phyloP scores from a whole-genome alignment of 257 asterid genomes.

The Salvia hispanica region DNA sequence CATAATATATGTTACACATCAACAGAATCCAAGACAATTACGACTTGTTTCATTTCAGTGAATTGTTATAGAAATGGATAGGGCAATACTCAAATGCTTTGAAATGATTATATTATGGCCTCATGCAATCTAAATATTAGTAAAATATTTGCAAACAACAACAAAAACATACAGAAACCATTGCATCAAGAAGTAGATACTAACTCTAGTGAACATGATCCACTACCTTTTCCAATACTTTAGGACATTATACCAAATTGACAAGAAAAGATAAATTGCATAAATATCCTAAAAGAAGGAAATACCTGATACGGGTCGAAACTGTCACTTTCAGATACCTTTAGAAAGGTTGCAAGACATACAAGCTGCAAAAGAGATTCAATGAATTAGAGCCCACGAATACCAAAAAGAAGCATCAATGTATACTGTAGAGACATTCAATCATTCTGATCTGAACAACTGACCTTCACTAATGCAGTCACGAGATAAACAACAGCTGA shows the following conservation, averaged over 20 bases:
- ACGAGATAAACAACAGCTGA: slow-evolving; percentile 81
- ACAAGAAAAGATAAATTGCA: slow-evolving; percentile 1
- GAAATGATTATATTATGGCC: not conserved
- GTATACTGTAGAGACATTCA: not conserved
- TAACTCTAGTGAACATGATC: not conserved
- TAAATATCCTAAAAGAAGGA: not conserved
- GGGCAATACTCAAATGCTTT: not conserved
- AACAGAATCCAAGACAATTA: slow-evolving; percentile 2
- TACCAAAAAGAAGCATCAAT: not conserved
- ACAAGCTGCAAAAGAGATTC: slow-evolving; percentile 67
- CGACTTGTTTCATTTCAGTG: not conserved
- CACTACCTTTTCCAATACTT: slow-evolving; percentile 10
- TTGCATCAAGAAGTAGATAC: not conserved
- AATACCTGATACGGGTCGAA: slow-evolving; percentile 95
- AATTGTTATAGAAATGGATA: not conserved
- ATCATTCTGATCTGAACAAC: slow-evolving; percentile 18
- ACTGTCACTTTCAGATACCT: slow-evolving; percentile 85
- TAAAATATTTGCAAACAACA: not conserved
- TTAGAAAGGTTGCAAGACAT: slow-evolving; percentile 95
- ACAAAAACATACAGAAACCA: slow-evolving; percentile 5
- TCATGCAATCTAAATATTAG: slow-evolving; percentile 12
- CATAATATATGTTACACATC: not conserved
- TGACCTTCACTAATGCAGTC: slow-evolving; percentile 86
- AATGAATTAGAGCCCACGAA: slow-evolving; percentile 1
- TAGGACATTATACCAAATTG: slow-evolving; percentile 1